These are phyloP conservation scores for Claviceps citrina DNA, from an alignment of 2,329 filamentous ascomycete species.

Conservation along the genomic window DNA sequence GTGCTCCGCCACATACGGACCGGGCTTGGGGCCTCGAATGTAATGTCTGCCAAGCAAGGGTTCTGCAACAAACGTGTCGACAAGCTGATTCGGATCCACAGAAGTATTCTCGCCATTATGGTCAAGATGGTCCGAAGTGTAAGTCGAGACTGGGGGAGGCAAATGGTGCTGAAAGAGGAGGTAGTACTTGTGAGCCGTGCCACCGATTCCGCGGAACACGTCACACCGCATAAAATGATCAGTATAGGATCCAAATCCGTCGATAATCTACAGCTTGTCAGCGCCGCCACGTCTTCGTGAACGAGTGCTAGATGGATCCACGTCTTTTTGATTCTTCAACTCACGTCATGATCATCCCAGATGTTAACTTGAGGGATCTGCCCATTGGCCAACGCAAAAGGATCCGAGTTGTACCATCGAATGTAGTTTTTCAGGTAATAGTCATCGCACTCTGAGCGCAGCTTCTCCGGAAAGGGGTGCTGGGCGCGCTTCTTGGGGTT, in stretches of 20 bases:
- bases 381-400: slow-evolving; percentile 73
- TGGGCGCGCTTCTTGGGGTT: slow-evolving; percentile 72
- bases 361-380: slow-evolving; percentile 95
- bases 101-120: slow-evolving; percentile 26
- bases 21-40: slow-evolving; percentile 61
- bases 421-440: slow-evolving; percentile 90
- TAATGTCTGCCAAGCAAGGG: slow-evolving; percentile 50
- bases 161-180: slow-evolving; percentile 94
- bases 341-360: slow-evolving; percentile 86
- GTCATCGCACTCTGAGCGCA: slow-evolving; percentile 71
- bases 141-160: slow-evolving; percentile 71
- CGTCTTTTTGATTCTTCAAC: slow-evolving; percentile 13
- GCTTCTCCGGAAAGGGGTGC: slow-evolving; percentile 58
- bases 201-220: slow-evolving; percentile 84
- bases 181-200: slow-evolving; percentile 93
- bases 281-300: too few species aligned
- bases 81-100: slow-evolving; percentile 55
- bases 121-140: slow-evolving; percentile 42
- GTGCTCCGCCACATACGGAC: slow-evolving; percentile 77
- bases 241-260: slow-evolving; percentile 87
- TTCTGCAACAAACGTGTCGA: slow-evolving; percentile 55
- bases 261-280: slow-evolving; percentile 55
- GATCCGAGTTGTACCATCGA: slow-evolving; percentile 64
- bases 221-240: slow-evolving; percentile 86
- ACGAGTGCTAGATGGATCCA: too few species aligned